These are phyloP conservation scores for Harringtonia lauricola DNA, from an alignment of 2,329 filamentous ascomycete genomes.

Conservation along the genomic window DNA sequence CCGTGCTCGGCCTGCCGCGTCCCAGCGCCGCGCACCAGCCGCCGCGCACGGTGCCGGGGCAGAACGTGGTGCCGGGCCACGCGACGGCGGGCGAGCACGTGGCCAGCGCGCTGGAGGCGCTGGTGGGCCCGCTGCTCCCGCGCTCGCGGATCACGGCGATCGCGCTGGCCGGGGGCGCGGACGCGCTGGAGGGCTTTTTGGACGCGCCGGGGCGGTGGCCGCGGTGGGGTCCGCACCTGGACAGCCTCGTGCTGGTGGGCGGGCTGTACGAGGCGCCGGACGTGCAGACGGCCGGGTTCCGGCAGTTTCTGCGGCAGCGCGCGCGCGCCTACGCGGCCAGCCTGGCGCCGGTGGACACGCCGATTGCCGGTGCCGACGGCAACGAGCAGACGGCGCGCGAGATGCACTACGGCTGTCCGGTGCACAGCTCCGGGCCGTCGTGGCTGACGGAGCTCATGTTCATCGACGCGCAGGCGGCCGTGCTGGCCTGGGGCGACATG, in stretches of 20 bases:
- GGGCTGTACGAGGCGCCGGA: constrained; percentile 27
- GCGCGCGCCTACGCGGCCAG: constrained; percentile 51
- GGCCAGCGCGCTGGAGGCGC: constrained; percentile 50
- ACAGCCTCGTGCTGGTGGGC: constrained; percentile 38
- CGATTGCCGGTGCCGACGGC: constrained; percentile 40
- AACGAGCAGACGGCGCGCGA: constrained; percentile 28
- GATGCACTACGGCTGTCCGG: constrained; percentile 47
- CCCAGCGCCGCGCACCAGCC: constrained; percentile 46
- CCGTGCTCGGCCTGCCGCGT: constrained; percentile 49
- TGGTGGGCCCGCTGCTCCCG: constrained; percentile 35
- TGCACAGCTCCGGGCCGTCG: constrained; percentile 57
- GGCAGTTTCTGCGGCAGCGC: constrained; percentile 42
- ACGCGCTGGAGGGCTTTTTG: constrained; percentile 46
- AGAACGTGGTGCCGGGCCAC: constrained; percentile 56
- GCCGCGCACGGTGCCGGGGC: constrained; percentile 35
- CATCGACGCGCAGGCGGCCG: constrained; percentile 22
- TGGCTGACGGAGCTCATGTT: constrained; percentile 52
- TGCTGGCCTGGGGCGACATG: constrained; percentile 17
- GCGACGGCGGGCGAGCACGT: constrained; percentile 49
- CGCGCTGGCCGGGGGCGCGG: constrained; percentile 56
- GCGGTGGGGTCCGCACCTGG: constrained; percentile 29
- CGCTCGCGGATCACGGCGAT: constrained; percentile 51
- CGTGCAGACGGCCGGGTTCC: constrained; percentile 33
- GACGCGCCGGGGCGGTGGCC: constrained; percentile 41
- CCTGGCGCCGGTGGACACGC: constrained; percentile 35